phyloP scores from a whole-genome alignment of 495 filamentous ascomycete species.

The Trichoderma gamsii region DNA sequence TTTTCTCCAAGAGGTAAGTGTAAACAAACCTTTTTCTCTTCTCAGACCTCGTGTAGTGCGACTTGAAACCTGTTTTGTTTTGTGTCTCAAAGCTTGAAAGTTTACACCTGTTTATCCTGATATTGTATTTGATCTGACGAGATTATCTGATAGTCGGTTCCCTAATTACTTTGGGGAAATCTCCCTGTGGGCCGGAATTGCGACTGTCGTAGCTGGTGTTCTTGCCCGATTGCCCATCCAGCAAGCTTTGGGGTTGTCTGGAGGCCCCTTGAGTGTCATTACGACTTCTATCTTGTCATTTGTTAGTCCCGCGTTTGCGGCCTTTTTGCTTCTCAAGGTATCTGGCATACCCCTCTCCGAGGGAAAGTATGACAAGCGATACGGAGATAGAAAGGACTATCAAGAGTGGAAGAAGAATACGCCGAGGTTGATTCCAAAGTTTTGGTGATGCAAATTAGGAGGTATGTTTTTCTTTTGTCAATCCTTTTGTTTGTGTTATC shows the following conservation, averaged over 20 bases:
- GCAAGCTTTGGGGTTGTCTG: constrained; percentile 43
- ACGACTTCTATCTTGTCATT: constrained; percentile 42
- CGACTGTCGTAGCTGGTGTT: constrained; percentile 44
- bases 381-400: constrained; percentile 58
- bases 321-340: constrained; percentile 55
- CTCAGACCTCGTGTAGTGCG: too few species aligned
- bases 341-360: constrained; percentile 56
- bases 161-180: constrained; percentile 66
- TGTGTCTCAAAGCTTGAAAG: too few species aligned
- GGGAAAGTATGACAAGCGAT: constrained; percentile 58
- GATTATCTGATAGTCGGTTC: constrained; percentile 35
- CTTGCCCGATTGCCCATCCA: constrained; percentile 38
- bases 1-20: constrained; percentile 12
- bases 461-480: not conserved
- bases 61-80: too few species aligned
- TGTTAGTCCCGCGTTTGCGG: constrained; percentile 56
- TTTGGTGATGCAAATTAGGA: constrained; percentile 29
- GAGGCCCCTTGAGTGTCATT: constrained; percentile 30
- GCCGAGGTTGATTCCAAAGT: constrained; percentile 59
- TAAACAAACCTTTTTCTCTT: not conserved
- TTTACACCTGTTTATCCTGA: too few species aligned
- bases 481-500: not conserved
- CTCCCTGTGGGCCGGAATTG: constrained; percentile 59
- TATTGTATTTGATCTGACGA: not conserved
- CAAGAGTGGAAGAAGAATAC: constrained; percentile 61